Conservation (phyloP, 306 rosid species). For the Malus sylvestris region DNA sequence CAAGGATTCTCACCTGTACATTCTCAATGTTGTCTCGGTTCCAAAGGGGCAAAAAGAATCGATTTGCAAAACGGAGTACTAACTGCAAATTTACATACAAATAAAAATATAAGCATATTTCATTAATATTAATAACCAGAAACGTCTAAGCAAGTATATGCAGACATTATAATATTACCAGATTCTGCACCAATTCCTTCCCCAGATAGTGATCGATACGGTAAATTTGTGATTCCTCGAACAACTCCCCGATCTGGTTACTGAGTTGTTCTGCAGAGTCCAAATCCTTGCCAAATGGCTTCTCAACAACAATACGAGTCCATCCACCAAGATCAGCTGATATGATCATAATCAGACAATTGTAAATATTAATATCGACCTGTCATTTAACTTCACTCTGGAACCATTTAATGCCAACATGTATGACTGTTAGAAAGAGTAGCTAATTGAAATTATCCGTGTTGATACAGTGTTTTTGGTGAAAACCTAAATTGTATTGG, state of each 20-base stretch:
- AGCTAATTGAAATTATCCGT: not conserved
- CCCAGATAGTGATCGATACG: constrained; percentile 99
- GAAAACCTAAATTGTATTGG: not conserved
- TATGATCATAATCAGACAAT: constrained; percentile 21
- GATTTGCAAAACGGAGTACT: constrained; percentile 98
- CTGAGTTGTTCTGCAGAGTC: constrained; percentile 87
- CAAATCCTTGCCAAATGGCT: constrained; percentile 95
- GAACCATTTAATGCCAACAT: not conserved
- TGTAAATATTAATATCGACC: constrained; percentile 11
- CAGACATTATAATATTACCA: constrained; percentile 44
- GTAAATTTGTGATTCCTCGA: constrained; percentile 81
- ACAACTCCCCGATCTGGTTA: constrained; percentile 73
- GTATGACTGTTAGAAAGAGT: not conserved
- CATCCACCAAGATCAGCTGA: constrained; percentile 94
- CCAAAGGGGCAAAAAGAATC: constrained; percentile 88
- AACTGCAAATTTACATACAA: constrained; percentile 48
- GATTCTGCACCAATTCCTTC: constrained; percentile 90
- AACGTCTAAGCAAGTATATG: constrained; percentile 4
- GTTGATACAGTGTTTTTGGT: not conserved
- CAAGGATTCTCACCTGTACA: constrained; percentile 65
- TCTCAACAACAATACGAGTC: constrained; percentile 97
- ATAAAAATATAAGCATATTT: constrained; percentile 28
- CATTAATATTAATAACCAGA: constrained; percentile 6
- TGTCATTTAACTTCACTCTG: not conserved
- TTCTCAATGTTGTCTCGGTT: constrained; percentile 92